Percentiles rank a stretch among this genome's conserved stretches.
Evolutionary conservation across 169 alveolate genomes (phyloP).

Genomic region (Cystoisospora suis): DNA sequence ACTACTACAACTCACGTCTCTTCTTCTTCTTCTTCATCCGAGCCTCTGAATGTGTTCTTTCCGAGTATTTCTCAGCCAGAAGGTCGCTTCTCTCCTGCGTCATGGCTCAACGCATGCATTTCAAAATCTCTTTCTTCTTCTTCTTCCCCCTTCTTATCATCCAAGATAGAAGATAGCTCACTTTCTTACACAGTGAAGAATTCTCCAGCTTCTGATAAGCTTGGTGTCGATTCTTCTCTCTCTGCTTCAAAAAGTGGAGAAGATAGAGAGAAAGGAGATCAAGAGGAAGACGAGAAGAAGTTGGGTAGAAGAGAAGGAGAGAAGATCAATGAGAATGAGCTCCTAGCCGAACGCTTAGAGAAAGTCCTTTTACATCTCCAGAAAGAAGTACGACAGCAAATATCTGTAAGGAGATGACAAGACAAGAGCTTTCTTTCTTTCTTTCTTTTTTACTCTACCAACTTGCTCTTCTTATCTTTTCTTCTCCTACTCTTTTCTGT

Average conservation of each 20-base stretch:
- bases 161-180: no score
- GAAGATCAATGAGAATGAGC: background rate
- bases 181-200: background rate
- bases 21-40: background rate
- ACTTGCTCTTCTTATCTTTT: background rate
- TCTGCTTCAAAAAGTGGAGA: no score
- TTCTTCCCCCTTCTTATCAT: no score
- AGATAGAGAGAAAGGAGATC: no score
- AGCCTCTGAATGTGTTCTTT: background rate
- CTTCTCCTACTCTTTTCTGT: background rate
- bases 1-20: background rate
- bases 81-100: background rate
- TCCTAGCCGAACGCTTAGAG: background rate
- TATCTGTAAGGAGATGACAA: background rate
- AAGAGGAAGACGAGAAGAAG: no score
- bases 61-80: no score
- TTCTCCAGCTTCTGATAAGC: background rate
- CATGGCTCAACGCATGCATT: constrained; percentile 20
- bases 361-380: background rate
- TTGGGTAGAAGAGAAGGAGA: no score
- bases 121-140: no score
- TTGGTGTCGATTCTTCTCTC: background rate
- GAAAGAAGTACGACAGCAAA: background rate
- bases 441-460: background rate
- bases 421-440: background rate